Conservation (phyloP, 768 basidiomycete species). For the Chlorophyllum brunneum region DNA sequence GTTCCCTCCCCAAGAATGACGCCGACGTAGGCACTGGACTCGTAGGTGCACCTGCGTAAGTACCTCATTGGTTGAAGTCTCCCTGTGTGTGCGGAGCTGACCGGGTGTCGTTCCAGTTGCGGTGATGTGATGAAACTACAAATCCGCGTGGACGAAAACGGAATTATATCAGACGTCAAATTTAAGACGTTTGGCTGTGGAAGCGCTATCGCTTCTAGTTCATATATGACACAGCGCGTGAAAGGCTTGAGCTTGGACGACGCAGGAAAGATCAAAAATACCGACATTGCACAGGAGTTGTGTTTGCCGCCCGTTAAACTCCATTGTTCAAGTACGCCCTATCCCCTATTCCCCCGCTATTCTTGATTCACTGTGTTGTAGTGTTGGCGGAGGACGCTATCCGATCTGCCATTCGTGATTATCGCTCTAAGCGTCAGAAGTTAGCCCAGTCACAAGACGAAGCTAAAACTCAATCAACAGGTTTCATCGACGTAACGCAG, state of each 20-base stretch:
- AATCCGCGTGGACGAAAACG: constrained; percentile 92
- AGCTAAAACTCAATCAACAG: constrained; percentile 19
- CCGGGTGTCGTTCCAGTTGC: constrained; percentile 49
- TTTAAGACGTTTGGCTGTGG: constrained; percentile 99
- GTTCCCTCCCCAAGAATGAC: constrained; percentile 91
- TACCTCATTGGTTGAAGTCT: constrained; percentile 17
- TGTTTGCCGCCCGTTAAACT: constrained; percentile 95
- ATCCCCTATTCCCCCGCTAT: constrained; percentile 3
- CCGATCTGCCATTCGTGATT: constrained; percentile 95
- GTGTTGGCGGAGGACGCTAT: constrained; percentile 99
- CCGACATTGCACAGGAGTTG: constrained; percentile 97
- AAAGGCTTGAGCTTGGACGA: constrained; percentile 92
- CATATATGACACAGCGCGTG: constrained; percentile 98
- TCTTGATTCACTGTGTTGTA: constrained; percentile 21
- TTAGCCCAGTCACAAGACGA: constrained; percentile 32
- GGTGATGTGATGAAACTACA: constrained; percentile 99
- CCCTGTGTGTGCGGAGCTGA: constrained; percentile 26
- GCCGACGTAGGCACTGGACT: constrained; percentile 94
- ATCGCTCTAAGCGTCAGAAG: constrained; percentile 77
- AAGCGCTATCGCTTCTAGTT: constrained; percentile 95
- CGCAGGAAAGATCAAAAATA: constrained; percentile 96
- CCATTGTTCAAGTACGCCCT: constrained; percentile 80
- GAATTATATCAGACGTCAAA: constrained; percentile 96
- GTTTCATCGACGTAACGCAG: constrained; percentile 70
- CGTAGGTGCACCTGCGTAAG: constrained; percentile 94